These are phyloP conservation scores for Dictyostelium discoideum DNA, from an alignment of 78 protist species.

Conservation along the genomic window DNA sequence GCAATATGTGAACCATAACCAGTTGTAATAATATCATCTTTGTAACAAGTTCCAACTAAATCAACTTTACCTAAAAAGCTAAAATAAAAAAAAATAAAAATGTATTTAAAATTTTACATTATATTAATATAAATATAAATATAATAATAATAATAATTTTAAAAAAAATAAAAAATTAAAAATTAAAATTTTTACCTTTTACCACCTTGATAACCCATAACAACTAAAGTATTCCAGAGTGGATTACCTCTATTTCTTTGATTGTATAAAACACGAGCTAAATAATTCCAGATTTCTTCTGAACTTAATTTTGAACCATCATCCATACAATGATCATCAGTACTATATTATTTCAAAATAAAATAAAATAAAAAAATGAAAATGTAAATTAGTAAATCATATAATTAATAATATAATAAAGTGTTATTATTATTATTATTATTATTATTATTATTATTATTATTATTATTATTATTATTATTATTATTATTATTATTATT, in stretches of 20 bases:
- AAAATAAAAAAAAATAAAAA: background rate
- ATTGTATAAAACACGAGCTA: conserved; percentile 91
- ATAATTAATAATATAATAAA: background rate
- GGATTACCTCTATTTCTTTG: conserved; percentile 91
- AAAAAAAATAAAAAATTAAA: no score
- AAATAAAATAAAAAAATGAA: background rate
- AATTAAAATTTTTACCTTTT: conserved; percentile 39
- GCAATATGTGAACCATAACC: conserved; percentile 97
- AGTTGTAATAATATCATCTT: conserved; percentile 88
- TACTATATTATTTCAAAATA: conserved; percentile 2
- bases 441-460: no score
- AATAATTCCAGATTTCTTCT: conserved; percentile 80
- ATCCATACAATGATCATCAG: conserved; percentile 78
- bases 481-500: no score
- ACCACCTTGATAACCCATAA: conserved; percentile 86
- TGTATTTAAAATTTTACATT: no score
- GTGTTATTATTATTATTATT: no score
- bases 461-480: no score
- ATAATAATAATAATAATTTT: background rate
- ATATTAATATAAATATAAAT: background rate
- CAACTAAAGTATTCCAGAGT: conserved; percentile 87
- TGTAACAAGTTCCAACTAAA: conserved; percentile 84
- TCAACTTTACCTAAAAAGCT: conserved; percentile 88
- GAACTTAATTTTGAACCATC: conserved; percentile 59
- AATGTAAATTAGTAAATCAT: background rate